Conservation (phyloP, 768 basidiomycete species). For the Galerina sulciceps region DNA sequence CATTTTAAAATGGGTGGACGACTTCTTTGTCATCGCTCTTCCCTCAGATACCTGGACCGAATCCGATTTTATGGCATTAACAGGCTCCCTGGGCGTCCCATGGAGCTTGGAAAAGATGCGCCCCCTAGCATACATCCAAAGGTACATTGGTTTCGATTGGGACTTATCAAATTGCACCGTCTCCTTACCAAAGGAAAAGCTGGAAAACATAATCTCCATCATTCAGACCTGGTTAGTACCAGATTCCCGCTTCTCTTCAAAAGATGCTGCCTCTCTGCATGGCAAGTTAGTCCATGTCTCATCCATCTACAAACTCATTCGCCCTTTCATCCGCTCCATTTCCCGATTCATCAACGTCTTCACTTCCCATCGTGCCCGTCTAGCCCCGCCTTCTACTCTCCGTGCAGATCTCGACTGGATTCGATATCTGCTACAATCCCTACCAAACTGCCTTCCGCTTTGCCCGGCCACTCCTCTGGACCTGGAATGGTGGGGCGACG, state of each 20-base stretch:
- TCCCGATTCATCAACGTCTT: constrained; percentile 29
- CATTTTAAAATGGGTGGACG: constrained; percentile 31
- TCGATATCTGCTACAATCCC: constrained; percentile 7
- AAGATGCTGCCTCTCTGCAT: constrained; percentile 28
- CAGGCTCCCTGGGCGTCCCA: constrained; percentile 9
- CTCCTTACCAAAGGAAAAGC: constrained; percentile 24
- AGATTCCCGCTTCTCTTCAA: constrained; percentile 18
- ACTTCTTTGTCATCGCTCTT: constrained; percentile 25
- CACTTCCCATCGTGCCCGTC: background rate
- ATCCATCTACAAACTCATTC: constrained; percentile 29
- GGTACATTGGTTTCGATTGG: constrained; percentile 22
- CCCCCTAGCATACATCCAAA: background rate
- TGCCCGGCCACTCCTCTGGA: constrained; percentile 4
- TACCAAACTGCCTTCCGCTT: constrained; percentile 18
- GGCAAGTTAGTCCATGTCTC: constrained; percentile 41
- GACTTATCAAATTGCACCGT: constrained; percentile 6
- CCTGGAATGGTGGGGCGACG: constrained; percentile 36
- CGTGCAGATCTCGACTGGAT: constrained; percentile 37
- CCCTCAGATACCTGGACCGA: constrained; percentile 11
- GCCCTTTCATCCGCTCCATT: constrained; percentile 30
- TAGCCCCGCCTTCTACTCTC: constrained; percentile 10
- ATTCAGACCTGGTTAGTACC: constrained; percentile 10
- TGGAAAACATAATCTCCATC: constrained; percentile 10
- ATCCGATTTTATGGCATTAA: constrained; percentile 20
- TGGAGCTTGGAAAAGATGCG: constrained; percentile 17